phyloP scores from a whole-genome alignment of 306 rosid species.

The Pyrus betulifolia region DNA sequence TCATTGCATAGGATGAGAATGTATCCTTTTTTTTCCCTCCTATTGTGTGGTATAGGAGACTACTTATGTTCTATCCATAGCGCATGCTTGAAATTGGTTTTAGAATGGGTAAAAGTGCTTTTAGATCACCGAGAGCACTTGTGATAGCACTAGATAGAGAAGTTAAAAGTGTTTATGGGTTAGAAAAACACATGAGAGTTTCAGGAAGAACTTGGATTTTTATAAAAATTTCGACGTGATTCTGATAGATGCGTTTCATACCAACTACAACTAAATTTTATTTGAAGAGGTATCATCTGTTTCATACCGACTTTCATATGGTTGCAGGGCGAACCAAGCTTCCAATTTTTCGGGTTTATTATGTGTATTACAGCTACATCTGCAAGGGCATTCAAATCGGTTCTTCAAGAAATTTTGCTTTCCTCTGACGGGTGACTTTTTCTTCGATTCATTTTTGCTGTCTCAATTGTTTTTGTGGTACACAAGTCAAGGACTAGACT shows the following conservation, averaged over 20 bases:
- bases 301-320: not conserved
- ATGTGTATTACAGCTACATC: constrained; percentile 19
- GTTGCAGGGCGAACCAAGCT: constrained; percentile 24
- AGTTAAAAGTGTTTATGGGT: not conserved
- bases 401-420: constrained; percentile 19
- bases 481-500: no score
- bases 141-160: not conserved
- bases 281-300: not conserved
- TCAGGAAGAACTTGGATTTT: no score
- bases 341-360: constrained; percentile 18
- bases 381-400: constrained; percentile 26
- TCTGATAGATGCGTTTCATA: no score
- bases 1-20: not conserved
- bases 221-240: no score
- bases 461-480: not conserved
- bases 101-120: not conserved
- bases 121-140: not conserved
- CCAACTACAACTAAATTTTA: not conserved
- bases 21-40: not conserved
- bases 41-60: not conserved
- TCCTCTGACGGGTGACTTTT: constrained; percentile 15
- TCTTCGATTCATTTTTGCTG: not conserved
- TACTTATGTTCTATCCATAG: not conserved
- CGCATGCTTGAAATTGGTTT: not conserved
- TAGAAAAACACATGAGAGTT: not conserved